Base-by-base conservation (phyloP, 768 basidiomycete genomes). In the Pulveroboletus sp. region DNA sequence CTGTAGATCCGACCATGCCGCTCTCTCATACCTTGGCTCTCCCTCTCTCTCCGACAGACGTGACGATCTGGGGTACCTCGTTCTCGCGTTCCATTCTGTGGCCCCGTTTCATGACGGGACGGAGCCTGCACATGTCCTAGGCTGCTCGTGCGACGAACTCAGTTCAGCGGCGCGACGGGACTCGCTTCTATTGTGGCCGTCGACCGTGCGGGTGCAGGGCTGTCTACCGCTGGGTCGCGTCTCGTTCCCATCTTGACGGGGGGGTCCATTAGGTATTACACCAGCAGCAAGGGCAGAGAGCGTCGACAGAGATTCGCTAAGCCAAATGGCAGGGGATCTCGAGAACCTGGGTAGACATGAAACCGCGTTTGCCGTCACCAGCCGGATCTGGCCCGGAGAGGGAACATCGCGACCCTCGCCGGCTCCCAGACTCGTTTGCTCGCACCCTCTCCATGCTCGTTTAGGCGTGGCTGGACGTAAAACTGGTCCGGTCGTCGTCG, bases 291-390 rank as follows among this genome's bases (percentile, higher is more conserved):
- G n/a, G n/a, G n/a, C n/a, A n/a, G n/a, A n/a, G n/a, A n/a, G n/a
- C n/a, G n/a, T n/a, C 45, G 31, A 52, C 46, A 39, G 50, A 52
- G 63, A 65, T 58, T 62, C 56, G 62, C 53, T 45, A 47, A 46
- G 45, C 32, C 21, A 31, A n/a, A 33, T 18, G 28, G 38, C 28
- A 30, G 44, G 39, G 44, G 27, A 11, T 17, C 12, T 12, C 10
- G 26, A 63, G 58, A 50, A 55, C 58, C 58, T 66, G 61, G 54
- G 57, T 54, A 39, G 40, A 35, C 39, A 46, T 43, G 48, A 51
- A 51, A 40, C 47, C 51, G 49, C 41, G 40, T 49, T 49, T 65
- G 51, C 67, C 65, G 62, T 68, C 67, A 69, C 39, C 52, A 55
- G 54, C 40, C 51, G 59, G 26, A 49, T 45, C 24, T 31, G 37